phyloP scores from a whole-genome alignment of 1,284 basidiomycete species.

The Marasmius sp. region DNA sequence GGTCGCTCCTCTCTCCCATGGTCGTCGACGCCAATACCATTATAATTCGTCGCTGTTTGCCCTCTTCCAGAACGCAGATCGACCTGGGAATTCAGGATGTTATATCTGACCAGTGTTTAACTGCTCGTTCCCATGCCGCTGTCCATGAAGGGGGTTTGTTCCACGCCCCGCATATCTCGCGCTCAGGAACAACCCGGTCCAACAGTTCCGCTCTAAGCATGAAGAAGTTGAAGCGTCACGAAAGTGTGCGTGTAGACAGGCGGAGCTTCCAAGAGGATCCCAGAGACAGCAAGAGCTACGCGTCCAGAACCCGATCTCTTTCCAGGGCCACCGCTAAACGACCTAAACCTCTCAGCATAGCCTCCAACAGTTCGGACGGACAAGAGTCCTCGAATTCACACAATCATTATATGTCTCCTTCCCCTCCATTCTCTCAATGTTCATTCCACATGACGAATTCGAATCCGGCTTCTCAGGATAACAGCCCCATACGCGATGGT shows the following conservation, averaged over 20 bases:
- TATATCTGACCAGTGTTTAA: constrained; percentile 60
- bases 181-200: constrained; percentile 39
- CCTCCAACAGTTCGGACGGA: constrained; percentile 28
- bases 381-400: constrained; percentile 19
- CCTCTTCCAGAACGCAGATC: constrained; percentile 63
- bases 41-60: constrained; percentile 68
- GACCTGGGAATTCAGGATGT: constrained; percentile 71
- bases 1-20: constrained; percentile 50
- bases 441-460: constrained; percentile 43
- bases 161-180: constrained; percentile 46
- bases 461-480: constrained; percentile 31
- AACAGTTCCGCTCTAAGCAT: constrained; percentile 51
- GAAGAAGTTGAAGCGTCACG: constrained; percentile 61
- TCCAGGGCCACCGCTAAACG: constrained; percentile 34
- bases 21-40: constrained; percentile 56
- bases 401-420: constrained; percentile 16
- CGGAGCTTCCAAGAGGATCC: constrained; percentile 34
- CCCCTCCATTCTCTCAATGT: constrained; percentile 46
- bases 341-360: constrained; percentile 45
- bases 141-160: constrained; percentile 65
- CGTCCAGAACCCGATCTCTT: constrained; percentile 26
- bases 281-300: constrained; percentile 20
- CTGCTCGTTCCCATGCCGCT: constrained; percentile 59
- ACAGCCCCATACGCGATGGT: constrained; percentile 32
- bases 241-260: constrained; percentile 63